Conservation (phyloP, 495 filamentous ascomycete species). For the Tuber umbilicatum region DNA sequence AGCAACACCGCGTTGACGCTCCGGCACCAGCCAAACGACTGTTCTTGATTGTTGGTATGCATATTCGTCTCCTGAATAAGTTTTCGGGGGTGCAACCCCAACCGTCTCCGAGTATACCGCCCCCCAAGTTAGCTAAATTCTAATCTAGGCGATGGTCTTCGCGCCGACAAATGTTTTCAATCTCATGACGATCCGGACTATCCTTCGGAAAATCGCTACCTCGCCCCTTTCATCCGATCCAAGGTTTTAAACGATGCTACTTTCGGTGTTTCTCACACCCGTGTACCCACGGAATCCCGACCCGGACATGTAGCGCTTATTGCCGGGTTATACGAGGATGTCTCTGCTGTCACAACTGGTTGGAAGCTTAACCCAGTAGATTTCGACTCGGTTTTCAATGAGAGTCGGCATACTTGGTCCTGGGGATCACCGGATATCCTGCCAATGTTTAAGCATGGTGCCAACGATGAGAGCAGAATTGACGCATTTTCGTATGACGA, state of each 20-base stretch:
- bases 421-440: conserved; percentile 99
- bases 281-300: conserved; percentile 93
- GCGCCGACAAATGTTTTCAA: conserved; percentile 97
- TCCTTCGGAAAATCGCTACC: conserved; percentile 58
- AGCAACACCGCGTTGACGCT: conserved; percentile 63
- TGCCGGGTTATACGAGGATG: conserved; percentile 95
- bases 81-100: conserved; percentile 4
- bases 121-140: conserved; percentile 34
- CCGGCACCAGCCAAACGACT: conserved; percentile 73
- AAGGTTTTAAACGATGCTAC: conserved; percentile 84
- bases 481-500: conserved; percentile 76
- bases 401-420: conserved; percentile 93
- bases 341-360: conserved; percentile 92
- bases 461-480: conserved; percentile 68
- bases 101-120: conserved; percentile 33
- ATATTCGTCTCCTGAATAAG: neutral
- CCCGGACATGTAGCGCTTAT: conserved; percentile 98
- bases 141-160: conserved; percentile 71
- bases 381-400: conserved; percentile 98
- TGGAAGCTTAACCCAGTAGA: conserved; percentile 99
- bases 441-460: conserved; percentile 93
- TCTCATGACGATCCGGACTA: conserved; percentile 80
- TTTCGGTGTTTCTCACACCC: conserved; percentile 96
- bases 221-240: conserved; percentile 87
- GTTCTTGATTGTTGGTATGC: conserved; percentile 84